A percentile compares a stretch with the other conserved stretches of the same genome.
Conservation (phyloP, 805 yeast genomes). For the Kodamaea lidongshanica region DNA sequence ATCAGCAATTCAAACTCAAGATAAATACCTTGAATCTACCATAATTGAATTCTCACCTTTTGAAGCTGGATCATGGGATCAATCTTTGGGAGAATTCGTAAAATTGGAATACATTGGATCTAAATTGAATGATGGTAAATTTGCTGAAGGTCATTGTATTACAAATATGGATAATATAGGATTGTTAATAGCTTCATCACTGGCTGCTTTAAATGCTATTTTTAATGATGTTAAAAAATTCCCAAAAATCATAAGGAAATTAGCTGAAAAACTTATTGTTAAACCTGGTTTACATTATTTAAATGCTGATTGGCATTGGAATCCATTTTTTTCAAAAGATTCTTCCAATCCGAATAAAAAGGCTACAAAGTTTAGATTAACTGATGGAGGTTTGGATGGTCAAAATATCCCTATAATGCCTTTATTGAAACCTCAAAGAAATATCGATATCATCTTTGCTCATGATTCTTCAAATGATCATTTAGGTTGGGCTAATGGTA, state of each 20-base stretch:
- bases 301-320: conserved; percentile 38
- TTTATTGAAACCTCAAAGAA: conserved; percentile 28
- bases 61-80: conserved; percentile 83
- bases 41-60: conserved; percentile 34
- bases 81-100: conserved; percentile 57
- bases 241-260: conserved; percentile 8
- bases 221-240: conserved; percentile 42
- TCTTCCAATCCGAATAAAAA: conserved; percentile 13
- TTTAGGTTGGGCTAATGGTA: conserved; percentile 34
- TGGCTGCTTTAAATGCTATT: conserved; percentile 69
- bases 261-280: conserved; percentile 4
- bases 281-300: conserved; percentile 1
- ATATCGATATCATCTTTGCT: conserved; percentile 33
- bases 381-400: conserved; percentile 39
- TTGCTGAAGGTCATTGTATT: conserved; percentile 44
- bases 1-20: conserved; percentile 28
- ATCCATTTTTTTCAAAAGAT: conserved; percentile 45
- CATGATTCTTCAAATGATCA: conserved; percentile 35
- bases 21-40: conserved; percentile 31
- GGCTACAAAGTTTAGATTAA: conserved; percentile 24
- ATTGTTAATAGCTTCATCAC: conserved; percentile 75
- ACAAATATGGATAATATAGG: conserved; percentile 78
- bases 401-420: conserved; percentile 36
- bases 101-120: conserved; percentile 70
- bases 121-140: conserved; percentile 51